phyloP scores from a whole-genome alignment of 345 rosid species.

The Brassica napus region DNA sequence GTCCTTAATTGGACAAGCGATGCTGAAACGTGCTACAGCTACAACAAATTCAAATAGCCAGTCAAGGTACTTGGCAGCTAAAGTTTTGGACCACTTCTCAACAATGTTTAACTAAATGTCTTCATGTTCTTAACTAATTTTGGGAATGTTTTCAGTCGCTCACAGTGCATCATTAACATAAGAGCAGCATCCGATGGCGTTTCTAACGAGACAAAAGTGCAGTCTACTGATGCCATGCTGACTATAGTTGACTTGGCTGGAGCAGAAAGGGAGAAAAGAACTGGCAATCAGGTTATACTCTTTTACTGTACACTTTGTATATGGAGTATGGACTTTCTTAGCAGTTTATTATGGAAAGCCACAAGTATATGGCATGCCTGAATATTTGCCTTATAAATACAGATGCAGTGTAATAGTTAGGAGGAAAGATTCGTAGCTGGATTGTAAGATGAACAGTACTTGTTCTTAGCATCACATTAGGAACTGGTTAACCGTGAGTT shows the following conservation, averaged over 20 bases:
- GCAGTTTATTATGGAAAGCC: conserved; percentile 16
- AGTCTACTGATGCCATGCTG: conserved; percentile 49
- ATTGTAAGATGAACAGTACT: conserved; percentile 15
- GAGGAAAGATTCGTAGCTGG: conserved; percentile 17
- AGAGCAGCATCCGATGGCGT: conserved; percentile 35
- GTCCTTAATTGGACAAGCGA: conserved; percentile 33
- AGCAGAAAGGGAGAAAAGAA: conserved; percentile 90
- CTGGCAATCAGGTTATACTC: conserved; percentile 79
- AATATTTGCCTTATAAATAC: background rate
- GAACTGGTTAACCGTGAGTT: background rate
- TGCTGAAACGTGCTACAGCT: conserved; percentile 24
- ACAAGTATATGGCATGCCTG: conserved; percentile 2
- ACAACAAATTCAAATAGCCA: conserved; percentile 47
- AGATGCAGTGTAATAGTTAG: background rate
- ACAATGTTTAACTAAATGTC: background rate
- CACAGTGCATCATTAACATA: conserved; percentile 89
- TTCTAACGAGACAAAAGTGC: conserved; percentile 41
- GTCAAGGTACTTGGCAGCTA: conserved; percentile 50
- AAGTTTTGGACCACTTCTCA: background rate
- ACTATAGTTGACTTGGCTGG: conserved; percentile 95
- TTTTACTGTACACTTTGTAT: background rate
- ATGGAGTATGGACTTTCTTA: background rate
- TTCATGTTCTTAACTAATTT: background rate
- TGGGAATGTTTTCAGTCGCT: conserved; percentile 62
- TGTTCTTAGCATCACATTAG: conserved; percentile 15